These are phyloP conservation scores for Ramalina intermedia DNA, from an alignment of 495 filamentous ascomycete genomes.

Conservation along the genomic window DNA sequence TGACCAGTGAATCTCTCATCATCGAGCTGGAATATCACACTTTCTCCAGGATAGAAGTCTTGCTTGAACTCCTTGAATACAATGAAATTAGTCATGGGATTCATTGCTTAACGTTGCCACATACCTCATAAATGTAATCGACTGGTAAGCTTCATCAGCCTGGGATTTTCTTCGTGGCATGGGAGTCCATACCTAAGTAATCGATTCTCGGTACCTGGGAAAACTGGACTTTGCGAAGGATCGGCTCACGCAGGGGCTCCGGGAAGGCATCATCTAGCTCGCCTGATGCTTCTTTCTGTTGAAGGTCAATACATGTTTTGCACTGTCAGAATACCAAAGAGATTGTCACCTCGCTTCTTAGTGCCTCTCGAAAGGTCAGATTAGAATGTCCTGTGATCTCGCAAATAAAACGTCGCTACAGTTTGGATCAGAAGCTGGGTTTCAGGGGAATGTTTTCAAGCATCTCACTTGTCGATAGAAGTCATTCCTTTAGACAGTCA, in stretches of 20 bases:
- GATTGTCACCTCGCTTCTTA: constrained; percentile 74
- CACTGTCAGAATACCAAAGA: background rate
- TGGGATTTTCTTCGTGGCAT: background rate
- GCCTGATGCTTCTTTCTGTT: constrained; percentile 64
- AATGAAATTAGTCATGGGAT: constrained; percentile 3
- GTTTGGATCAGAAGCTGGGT: background rate
- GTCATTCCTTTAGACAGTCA: constrained; percentile 49
- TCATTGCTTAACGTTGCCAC: constrained; percentile 14
- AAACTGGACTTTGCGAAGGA: constrained; percentile 82
- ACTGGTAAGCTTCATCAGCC: constrained; percentile 32
- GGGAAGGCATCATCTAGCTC: constrained; percentile 88
- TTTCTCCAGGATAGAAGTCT: constrained; percentile 88
- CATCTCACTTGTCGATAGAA: constrained; percentile 73
- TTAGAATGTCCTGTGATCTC: constrained; percentile 89
- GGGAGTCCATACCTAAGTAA: constrained; percentile 47
- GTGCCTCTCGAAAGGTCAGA: constrained; percentile 84
- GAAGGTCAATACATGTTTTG: constrained; percentile 1
- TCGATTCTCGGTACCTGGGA: constrained; percentile 83
- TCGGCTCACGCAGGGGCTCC: constrained; percentile 77
- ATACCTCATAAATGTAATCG: constrained; percentile 51
- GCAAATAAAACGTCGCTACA: constrained; percentile 75
- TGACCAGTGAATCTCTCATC: constrained; percentile 60
- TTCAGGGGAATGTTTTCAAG: background rate
- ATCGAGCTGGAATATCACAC: constrained; percentile 56
- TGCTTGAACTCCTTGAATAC: constrained; percentile 66